These are phyloP conservation scores for Cymbopogon citratus DNA, from an alignment of 176 grass and related monocot genomes.

Conservation along the genomic window DNA sequence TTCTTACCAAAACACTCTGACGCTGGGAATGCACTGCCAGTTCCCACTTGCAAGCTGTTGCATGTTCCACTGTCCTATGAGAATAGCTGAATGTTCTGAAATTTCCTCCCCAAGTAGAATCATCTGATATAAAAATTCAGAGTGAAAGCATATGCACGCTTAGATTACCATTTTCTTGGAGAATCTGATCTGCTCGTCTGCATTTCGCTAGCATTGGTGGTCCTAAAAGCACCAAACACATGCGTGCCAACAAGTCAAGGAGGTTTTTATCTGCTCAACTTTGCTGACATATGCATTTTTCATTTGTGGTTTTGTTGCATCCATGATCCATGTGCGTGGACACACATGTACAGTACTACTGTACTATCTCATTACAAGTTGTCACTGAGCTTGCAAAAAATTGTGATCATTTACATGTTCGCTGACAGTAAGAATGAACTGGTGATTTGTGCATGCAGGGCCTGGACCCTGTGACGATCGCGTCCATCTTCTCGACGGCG, in stretches of 20 bases:
- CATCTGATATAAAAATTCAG: neutral
- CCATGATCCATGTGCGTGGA: neutral
- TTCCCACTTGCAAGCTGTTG: neutral
- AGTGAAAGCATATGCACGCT: neutral
- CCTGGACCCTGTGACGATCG: slow-evolving; percentile 78
- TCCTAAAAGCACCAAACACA: slow-evolving; percentile 29
- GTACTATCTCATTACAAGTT: neutral
- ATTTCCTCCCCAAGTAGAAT: neutral
- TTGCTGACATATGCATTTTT: neutral
- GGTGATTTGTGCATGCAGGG: slow-evolving; percentile 37
- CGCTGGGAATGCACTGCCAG: neutral
- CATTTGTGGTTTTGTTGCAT: neutral
- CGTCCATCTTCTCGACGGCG: slow-evolving; percentile 70
- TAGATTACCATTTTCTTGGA: slow-evolving; percentile 7
- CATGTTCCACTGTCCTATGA: neutral
- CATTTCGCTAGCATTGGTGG: slow-evolving; percentile 2
- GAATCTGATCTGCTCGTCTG: neutral
- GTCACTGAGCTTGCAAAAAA: neutral
- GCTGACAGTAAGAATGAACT: neutral
- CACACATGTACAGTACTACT: neutral
- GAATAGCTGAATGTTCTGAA: neutral
- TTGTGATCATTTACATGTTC: neutral
- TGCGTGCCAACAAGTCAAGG: slow-evolving; percentile 25
- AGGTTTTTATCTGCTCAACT: slow-evolving; percentile 17
- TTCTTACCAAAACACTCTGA: slow-evolving; percentile 24